Evolutionary conservation across 257 asterid species (phyloP).

Genomic region (Nicotiana otophora): DNA sequence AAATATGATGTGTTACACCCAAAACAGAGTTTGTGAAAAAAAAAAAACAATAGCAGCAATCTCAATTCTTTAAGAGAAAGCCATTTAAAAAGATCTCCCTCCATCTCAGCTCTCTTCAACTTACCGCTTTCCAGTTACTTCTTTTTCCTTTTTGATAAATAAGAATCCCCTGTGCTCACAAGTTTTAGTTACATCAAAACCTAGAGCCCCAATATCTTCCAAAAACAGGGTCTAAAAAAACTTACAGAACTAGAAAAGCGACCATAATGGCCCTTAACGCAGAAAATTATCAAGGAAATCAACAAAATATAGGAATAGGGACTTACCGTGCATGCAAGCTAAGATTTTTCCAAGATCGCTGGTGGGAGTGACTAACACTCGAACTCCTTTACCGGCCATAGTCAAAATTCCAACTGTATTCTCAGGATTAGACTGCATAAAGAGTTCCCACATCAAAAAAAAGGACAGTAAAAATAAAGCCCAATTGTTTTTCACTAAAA

Average conservation of each 20-base stretch:
- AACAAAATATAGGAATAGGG: slow-evolving; percentile 4
- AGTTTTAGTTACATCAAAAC: background rate
- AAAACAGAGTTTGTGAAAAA: background rate
- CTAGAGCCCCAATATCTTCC: background rate
- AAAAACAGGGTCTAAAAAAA: background rate
- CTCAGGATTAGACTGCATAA: slow-evolving; percentile 82
- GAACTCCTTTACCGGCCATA: slow-evolving; percentile 96
- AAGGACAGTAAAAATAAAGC: background rate
- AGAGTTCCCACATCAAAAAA: background rate
- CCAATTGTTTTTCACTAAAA: background rate
- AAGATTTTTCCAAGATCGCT: slow-evolving; percentile 99
- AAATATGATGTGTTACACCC: background rate
- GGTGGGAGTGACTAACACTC: slow-evolving; percentile 91
- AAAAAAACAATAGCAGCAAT: background rate
- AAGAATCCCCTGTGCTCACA: background rate
- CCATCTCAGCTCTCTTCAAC: background rate
- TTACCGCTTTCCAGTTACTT: background rate
- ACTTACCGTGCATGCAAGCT: slow-evolving; percentile 96
- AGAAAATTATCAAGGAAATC: background rate
- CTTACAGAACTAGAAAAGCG: background rate
- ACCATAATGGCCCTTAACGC: background rate
- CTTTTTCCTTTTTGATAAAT: background rate
- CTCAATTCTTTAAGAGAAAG: background rate
- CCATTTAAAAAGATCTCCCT: background rate
- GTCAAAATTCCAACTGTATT: slow-evolving; percentile 92